Evolutionary conservation across 768 basidiomycete genomes (phyloP).

Genomic region (Rhodocollybia butyracea): DNA sequence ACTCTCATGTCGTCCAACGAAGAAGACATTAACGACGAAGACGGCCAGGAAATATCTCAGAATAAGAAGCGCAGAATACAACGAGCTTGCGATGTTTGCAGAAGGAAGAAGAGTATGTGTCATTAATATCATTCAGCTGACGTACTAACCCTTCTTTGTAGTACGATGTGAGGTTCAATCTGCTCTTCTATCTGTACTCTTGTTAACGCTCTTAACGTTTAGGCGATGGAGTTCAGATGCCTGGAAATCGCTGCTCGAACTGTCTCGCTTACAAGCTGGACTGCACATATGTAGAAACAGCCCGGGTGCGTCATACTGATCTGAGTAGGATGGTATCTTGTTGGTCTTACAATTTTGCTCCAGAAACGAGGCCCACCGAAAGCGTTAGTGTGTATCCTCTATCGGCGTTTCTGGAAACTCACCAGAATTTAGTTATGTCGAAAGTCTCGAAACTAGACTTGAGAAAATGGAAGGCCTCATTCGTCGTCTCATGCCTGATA

Average conservation of each 20-base stretch:
- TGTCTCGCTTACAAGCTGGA: constrained; percentile 61
- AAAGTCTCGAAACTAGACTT: constrained; percentile 56
- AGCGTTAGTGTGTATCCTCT: constrained; percentile 38
- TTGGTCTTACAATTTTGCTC: background rate
- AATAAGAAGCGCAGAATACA: constrained; percentile 72
- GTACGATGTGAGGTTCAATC: constrained; percentile 54
- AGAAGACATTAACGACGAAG: constrained; percentile 56
- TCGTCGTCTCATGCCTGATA: constrained; percentile 51
- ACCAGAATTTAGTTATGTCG: constrained; percentile 42
- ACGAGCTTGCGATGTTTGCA: constrained; percentile 79
- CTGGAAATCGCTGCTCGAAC: constrained; percentile 63
- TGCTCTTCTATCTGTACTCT: background rate
- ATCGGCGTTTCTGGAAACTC: background rate
- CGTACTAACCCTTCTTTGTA: constrained; percentile 21
- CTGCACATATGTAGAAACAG: constrained; percentile 69
- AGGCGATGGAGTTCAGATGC: constrained; percentile 75
- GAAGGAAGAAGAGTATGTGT: constrained; percentile 75
- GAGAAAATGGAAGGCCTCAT: constrained; percentile 59
- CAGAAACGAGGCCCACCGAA: constrained; percentile 62
- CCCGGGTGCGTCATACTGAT: constrained; percentile 46
- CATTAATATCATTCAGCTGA: background rate
- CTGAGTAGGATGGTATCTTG: background rate
- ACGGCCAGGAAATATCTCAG: constrained; percentile 24
- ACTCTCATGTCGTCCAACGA: constrained; percentile 60
- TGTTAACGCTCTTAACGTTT: background rate